Evolutionary conservation across 2,329 filamentous ascomycete species (phyloP).

Genomic region (Exophiala lecanii-corni): DNA sequence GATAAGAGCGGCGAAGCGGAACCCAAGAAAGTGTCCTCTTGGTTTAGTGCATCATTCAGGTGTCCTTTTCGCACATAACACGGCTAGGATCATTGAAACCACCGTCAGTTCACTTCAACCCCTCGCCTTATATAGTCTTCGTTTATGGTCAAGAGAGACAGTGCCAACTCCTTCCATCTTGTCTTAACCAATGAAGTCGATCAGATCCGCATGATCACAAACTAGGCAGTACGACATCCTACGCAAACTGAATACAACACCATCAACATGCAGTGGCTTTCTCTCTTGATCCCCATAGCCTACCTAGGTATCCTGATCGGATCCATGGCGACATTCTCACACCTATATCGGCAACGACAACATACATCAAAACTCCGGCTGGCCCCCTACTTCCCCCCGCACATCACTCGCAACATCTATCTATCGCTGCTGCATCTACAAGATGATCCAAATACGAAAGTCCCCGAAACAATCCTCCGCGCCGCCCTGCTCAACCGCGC

Average conservation of each 20-base stretch:
- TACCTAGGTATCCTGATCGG: conserved; percentile 85
- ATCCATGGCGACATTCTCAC: conserved; percentile 86
- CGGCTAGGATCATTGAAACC: not conserved
- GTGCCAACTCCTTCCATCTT: too few species aligned
- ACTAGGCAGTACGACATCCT: too few species aligned
- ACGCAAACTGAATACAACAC: too few species aligned
- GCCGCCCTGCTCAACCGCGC: conserved; percentile 85
- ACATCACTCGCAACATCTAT: conserved; percentile 91
- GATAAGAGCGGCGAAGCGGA: too few species aligned
- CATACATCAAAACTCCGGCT: conserved; percentile 76
- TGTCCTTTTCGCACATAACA: not conserved
- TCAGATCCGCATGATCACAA: too few species aligned
- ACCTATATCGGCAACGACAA: conserved; percentile 89
- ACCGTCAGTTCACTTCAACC: not conserved
- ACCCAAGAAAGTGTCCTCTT: too few species aligned
- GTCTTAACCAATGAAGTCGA: too few species aligned
- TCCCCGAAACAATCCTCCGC: conserved; percentile 81
- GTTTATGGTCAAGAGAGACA: too few species aligned
- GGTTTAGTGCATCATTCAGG: not conserved
- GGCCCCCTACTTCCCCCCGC: conserved; percentile 88
- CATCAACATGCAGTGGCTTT: conserved; percentile 41
- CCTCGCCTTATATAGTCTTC: too few species aligned
- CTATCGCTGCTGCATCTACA: conserved; percentile 82
- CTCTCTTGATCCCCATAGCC: conserved; percentile 78
- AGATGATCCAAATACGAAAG: conserved; percentile 45